Percentiles rank a stretch among this genome's conserved stretches.
These are phyloP conservation scores for Hypoxylon fuscum DNA, from an alignment of 495 filamentous ascomycete species.

Conservation along the genomic window DNA sequence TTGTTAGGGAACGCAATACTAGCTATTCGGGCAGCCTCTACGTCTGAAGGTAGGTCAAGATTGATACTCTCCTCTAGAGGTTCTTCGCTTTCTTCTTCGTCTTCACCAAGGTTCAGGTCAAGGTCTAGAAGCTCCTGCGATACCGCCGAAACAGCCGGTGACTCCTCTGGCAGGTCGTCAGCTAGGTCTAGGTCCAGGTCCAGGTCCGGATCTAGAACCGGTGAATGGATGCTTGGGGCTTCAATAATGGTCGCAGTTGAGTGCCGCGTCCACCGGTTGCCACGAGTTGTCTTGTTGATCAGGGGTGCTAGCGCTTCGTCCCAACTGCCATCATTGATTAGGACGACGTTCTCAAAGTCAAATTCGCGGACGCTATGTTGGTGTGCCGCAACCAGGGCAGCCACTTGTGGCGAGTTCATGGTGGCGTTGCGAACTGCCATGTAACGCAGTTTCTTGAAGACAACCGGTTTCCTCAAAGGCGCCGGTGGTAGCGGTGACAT, in stretches of 20 bases:
- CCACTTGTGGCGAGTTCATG: constrained; percentile 73
- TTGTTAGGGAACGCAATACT: constrained; percentile 56
- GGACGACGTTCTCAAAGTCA: constrained; percentile 72
- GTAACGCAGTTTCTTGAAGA: constrained; percentile 66
- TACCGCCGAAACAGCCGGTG: constrained; percentile 55
- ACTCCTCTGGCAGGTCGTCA: constrained; percentile 45
- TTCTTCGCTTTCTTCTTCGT: constrained; percentile 55
- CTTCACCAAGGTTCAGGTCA: constrained; percentile 50
- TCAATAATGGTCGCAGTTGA: constrained; percentile 46
- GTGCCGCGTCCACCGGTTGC: constrained; percentile 53
- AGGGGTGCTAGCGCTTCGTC: constrained; percentile 77
- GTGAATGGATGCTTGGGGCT: constrained; percentile 24
- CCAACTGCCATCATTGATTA: constrained; percentile 72
- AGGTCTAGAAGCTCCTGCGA: constrained; percentile 53
- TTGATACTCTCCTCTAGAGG: constrained; percentile 40
- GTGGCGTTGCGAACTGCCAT: constrained; percentile 73
- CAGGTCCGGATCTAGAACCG: background rate
- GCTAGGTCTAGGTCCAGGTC: constrained; percentile 31
- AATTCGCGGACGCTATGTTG: constrained; percentile 71
- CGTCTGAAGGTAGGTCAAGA: constrained; percentile 49
- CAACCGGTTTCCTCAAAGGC: constrained; percentile 57
- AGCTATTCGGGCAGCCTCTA: constrained; percentile 53
- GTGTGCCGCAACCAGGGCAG: constrained; percentile 67
- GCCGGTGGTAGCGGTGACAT: constrained; percentile 59
- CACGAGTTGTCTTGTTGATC: constrained; percentile 47